These are phyloP conservation scores for Fusarium bactridioides DNA, from an alignment of 2,329 filamentous ascomycete genomes.

Conservation along the genomic window DNA sequence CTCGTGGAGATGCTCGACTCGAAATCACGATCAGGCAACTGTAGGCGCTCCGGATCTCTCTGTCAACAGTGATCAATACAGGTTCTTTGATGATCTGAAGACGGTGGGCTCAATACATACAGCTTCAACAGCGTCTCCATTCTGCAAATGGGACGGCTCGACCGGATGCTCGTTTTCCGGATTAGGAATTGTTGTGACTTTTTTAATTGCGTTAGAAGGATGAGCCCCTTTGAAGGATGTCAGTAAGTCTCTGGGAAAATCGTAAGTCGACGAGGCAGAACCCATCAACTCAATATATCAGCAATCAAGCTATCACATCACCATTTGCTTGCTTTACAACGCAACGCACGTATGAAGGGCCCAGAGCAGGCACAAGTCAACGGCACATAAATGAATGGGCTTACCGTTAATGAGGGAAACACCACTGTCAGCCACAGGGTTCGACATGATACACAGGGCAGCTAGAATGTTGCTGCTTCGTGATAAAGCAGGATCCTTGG, in stretches of 20 bases:
- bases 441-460: constrained; percentile 26
- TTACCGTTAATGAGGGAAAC: constrained; percentile 29
- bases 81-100: background rate
- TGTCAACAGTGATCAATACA: constrained; percentile 6
- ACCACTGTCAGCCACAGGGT: constrained; percentile 4
- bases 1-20: constrained; percentile 25
- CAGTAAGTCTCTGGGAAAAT: constrained; percentile 3
- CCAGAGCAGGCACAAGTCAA: background rate
- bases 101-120: constrained; percentile 8
- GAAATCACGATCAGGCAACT: constrained; percentile 19
- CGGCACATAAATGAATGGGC: background rate
- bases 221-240: constrained; percentile 10
- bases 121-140: background rate
- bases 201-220: constrained; percentile 26
- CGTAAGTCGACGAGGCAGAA: background rate
- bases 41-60: constrained; percentile 4
- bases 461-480: constrained; percentile 2
- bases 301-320: background rate
- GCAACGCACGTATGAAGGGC: background rate
- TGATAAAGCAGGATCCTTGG: background rate
- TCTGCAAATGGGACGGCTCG: constrained; percentile 11
- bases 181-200: constrained; percentile 34
- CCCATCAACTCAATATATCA: background rate
- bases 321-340: background rate
- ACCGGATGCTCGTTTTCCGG: constrained; percentile 20